These are phyloP conservation scores for Chenopodium formosanum DNA, from an alignment of 148 eudicot genomes.

Conservation along the genomic window DNA sequence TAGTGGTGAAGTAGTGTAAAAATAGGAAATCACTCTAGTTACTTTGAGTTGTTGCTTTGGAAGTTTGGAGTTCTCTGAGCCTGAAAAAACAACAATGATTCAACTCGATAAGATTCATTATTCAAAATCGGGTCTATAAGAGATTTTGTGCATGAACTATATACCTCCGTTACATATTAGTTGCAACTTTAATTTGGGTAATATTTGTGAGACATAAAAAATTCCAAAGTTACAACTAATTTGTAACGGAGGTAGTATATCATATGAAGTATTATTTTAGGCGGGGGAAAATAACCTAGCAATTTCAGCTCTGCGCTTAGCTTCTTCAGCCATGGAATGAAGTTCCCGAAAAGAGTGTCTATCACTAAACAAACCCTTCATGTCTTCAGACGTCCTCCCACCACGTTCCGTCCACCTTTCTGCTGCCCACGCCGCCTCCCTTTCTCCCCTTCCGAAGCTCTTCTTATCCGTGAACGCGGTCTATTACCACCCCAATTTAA, in stretches of 20 bases:
- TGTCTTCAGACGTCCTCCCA: conserved; percentile 32
- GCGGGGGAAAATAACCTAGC: conserved; percentile 41
- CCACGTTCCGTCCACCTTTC: conserved; percentile 46
- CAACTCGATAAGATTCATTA: not conserved
- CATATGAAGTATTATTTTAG: not conserved
- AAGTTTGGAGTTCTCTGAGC: conserved; percentile 52
- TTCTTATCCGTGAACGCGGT: conserved; percentile 52
- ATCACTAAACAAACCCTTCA: conserved; percentile 33
- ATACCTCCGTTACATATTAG: no score
- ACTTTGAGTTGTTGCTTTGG: conserved; percentile 47
- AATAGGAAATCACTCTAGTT: not conserved
- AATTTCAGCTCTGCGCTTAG: conserved; percentile 72
- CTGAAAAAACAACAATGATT: conserved; percentile 27
- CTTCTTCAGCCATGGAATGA: conserved; percentile 77
- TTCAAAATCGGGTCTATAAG: no score
- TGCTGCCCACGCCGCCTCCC: conserved; percentile 57
- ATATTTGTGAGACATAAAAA: no score
- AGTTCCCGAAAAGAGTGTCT: conserved; percentile 51
- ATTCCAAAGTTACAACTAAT: no score
- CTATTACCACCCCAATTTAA: conserved; percentile 18
- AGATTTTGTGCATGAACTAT: no score
- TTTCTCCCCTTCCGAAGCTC: conserved; percentile 59
- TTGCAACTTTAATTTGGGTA: no score
- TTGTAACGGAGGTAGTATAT: no score
- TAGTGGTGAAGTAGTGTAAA: not conserved